Percentiles rank a stretch among this genome's conserved stretches.
These are phyloP conservation scores for Mallotus repandus DNA, from an alignment of 441 rosid species.

Conservation along the genomic window DNA sequence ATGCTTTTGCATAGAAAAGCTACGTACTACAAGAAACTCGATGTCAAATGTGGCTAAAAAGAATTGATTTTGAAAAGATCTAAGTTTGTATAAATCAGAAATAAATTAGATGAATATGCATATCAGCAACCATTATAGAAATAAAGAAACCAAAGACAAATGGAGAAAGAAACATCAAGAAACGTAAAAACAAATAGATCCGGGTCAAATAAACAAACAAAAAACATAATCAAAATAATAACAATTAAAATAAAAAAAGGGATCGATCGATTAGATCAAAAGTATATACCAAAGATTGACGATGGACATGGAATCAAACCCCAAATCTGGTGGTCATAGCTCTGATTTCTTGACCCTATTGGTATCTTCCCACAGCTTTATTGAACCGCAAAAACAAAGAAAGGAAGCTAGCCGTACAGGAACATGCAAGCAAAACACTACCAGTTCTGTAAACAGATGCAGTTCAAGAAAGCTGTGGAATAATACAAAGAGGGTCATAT, in stretches of 20 bases:
- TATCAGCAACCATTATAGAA: not conserved
- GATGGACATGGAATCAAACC: not conserved
- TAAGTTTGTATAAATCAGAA: too few relatives aligned
- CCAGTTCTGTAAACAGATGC: slow-evolving; percentile 30
- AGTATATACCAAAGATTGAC: not conserved
- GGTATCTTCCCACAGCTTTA: slow-evolving; percentile 99
- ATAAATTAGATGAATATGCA: not conserved
- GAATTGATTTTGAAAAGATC: too few relatives aligned
- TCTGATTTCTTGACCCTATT: slow-evolving; percentile 39
- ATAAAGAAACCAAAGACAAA: too few relatives aligned
- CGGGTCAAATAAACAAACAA: not conserved
- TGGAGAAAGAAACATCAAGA: not conserved
- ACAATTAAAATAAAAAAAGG: not conserved
- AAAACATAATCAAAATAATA: not conserved
- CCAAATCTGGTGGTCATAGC: not conserved
- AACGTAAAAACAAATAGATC: slow-evolving; percentile 11
- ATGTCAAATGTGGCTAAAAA: too few relatives aligned
- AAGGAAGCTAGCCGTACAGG: not conserved
- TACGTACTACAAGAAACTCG: too few relatives aligned
- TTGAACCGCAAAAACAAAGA: slow-evolving; percentile 66
- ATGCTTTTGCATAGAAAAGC: too few relatives aligned
- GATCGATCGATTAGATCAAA: slow-evolving; percentile 10
- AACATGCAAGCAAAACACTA: slow-evolving; percentile 14
- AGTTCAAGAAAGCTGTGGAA: slow-evolving; percentile 99
- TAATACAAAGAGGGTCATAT: slow-evolving; percentile 70